Base-by-base conservation (phyloP, 2,329 filamentous ascomycete species). In the Pseudocercospora ulei region DNA sequence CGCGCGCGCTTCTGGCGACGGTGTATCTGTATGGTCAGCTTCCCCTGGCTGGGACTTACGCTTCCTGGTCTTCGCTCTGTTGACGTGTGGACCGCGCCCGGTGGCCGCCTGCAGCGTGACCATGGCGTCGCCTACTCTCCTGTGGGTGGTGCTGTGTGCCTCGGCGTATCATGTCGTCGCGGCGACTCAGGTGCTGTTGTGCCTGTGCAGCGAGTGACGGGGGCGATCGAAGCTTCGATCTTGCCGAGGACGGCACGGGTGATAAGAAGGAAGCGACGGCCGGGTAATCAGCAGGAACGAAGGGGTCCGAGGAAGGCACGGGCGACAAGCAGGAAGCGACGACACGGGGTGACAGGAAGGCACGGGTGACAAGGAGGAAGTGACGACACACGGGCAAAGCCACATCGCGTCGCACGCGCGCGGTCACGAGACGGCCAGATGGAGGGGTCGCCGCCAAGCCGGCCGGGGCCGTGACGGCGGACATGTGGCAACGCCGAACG, bases 201-300 rank as follows among this genome's bases (percentile, higher is more conserved):
- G 9, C 29, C 29, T 13, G n/a, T n/a, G n/a, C n/a, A n/a, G n/a
- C n/a, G n/a, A n/a, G n/a, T n/a, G n/a, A n/a, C n/a, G n/a, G n/a
- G 27, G 58, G 60, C 48, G 49, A 44, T 33, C 37, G 47, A 41
- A 20, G 49, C 41, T 16, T 68, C 67, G 51, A 73, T 70, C 66
- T 76, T 81, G 62, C 78, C 75, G 61, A 75, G 74, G 52, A 77
- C 82, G 53, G 78, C 82, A n/a, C n/a, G n/a, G n/a, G n/a, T n/a
- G n/a, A n/a, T n/a, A n/a, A n/a, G n/a, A n/a, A n/a, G n/a, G n/a
- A n/a, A n/a, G n/a, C n/a, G n/a, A n/a, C n/a, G n/a, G n/a, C n/a
- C n/a, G n/a, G n/a, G n/a, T n/a, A n/a, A n/a, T n/a, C n/a, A n/a
- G n/a, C n/a, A n/a, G n/a, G n/a, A n/a, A n/a, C n/a, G n/a, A n/a